phyloP scores from a whole-genome alignment of 495 filamentous ascomycete genomes.

The Daldinia grandis region DNA sequence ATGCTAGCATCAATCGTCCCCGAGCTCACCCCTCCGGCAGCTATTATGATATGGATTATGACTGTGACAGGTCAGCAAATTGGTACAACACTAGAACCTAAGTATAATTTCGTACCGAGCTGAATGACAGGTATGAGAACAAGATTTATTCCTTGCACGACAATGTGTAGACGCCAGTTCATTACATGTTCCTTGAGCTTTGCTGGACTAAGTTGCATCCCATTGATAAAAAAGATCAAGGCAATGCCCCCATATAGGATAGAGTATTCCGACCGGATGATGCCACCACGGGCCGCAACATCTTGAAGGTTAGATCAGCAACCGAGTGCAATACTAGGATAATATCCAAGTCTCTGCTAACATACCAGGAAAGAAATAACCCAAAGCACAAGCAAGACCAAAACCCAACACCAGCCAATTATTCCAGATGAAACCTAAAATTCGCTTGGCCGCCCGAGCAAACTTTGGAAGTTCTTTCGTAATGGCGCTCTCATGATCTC shows the following conservation, averaged over 20 bases:
- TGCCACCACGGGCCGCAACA: constrained; percentile 62
- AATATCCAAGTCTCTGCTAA: constrained; percentile 1
- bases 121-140: constrained; percentile 59
- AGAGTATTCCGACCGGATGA: constrained; percentile 62
- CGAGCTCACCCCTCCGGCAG: constrained; percentile 50
- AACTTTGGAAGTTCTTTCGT: constrained; percentile 31
- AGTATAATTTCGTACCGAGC: constrained; percentile 32
- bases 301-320: constrained; percentile 42
- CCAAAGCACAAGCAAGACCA: constrained; percentile 58
- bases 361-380: constrained; percentile 60
- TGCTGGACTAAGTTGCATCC: constrained; percentile 60
- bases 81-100: background rate
- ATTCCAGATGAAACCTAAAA: constrained; percentile 52
- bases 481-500: constrained; percentile 13
- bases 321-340: background rate
- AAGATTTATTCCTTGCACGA: constrained; percentile 62
- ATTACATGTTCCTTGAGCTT: constrained; percentile 59
- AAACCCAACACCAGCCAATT: constrained; percentile 68
- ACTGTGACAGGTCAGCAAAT: constrained; percentile 47
- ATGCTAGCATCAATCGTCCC: constrained; percentile 58
- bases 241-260: constrained; percentile 63
- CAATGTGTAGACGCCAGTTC: constrained; percentile 62
- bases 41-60: constrained; percentile 58
- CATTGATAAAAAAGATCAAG: constrained; percentile 64
- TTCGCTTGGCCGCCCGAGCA: constrained; percentile 17